Conservation (phyloP, 345 rosid genomes). For the Camelina sativa region DNA sequence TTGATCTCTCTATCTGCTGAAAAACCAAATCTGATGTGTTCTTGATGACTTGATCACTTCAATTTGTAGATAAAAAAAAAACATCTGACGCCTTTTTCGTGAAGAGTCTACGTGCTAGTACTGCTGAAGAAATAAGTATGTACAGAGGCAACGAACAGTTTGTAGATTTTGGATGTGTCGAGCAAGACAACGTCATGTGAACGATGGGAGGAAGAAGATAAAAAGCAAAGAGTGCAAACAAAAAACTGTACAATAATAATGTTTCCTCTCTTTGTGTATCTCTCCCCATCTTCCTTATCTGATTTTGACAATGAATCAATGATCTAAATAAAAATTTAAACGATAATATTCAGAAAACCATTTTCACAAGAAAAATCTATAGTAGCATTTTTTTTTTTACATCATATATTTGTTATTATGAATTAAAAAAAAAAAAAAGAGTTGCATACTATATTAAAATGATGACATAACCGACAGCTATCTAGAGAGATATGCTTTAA, state of each 20-base stretch:
- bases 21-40: slow-evolving; percentile 1
- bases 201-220: slow-evolving; percentile 32
- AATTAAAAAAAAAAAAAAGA: background rate
- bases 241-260: background rate
- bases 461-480: slow-evolving; percentile 1
- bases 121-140: background rate
- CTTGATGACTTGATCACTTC: slow-evolving; percentile 3
- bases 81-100: background rate
- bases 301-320: slow-evolving; percentile 7
- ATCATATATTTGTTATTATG: too few relatives aligned
- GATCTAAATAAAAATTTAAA: background rate
- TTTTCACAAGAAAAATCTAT: background rate
- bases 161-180: slow-evolving; percentile 13
- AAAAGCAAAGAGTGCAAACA: slow-evolving; percentile 25
- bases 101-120: background rate
- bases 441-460: background rate
- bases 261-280: slow-evolving; percentile 17
- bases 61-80: slow-evolving; percentile 13
- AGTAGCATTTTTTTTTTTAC: background rate
- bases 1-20: slow-evolving; percentile 31
- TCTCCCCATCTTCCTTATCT: slow-evolving; percentile 5
- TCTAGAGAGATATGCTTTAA: background rate
- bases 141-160: slow-evolving; percentile 20
- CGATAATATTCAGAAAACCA: background rate
- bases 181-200: slow-evolving; percentile 16